Evolutionary conservation across 2,329 filamentous ascomycete genomes (phyloP).

Genomic region (Clonostachys chloroleuca): DNA sequence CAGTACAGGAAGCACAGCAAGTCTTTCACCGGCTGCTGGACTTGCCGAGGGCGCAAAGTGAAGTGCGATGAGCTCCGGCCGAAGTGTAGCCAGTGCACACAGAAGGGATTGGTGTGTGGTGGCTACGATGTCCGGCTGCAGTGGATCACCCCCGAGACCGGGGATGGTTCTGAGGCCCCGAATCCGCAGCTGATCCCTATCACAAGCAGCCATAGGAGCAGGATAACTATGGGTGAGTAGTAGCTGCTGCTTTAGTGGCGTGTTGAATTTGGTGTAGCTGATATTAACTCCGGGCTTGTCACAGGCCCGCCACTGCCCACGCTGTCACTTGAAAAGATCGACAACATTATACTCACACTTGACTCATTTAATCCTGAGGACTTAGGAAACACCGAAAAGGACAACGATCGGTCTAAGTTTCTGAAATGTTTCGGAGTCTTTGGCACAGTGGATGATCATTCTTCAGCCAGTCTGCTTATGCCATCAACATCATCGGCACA

Average conservation of each 20-base stretch:
- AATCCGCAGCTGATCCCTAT: neutral
- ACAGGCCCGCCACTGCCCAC: neutral
- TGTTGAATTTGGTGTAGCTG: too few species aligned
- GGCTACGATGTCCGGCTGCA: constrained; percentile 21
- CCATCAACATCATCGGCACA: too few species aligned
- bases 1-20: constrained; percentile 11
- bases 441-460: neutral
- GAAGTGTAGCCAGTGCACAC: constrained; percentile 22
- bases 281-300: neutral
- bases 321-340: neutral
- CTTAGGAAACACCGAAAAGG: neutral
- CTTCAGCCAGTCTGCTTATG: too few species aligned
- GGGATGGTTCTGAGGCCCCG: too few species aligned
- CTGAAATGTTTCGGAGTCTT: neutral
- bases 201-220: neutral
- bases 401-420: neutral
- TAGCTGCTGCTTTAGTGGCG: neutral
- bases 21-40: constrained; percentile 26
- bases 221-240: too few species aligned
- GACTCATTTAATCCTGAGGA: neutral
- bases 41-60: constrained; percentile 27
- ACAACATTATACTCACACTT: neutral
- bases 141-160: constrained; percentile 11
- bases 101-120: constrained; percentile 19
- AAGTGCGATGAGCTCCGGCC: constrained; percentile 29